Percentiles rank a stretch among this genome's conserved stretches.
Conservation (phyloP, 2,329 filamentous ascomycete genomes). For the Colletotrichum sp. region DNA sequence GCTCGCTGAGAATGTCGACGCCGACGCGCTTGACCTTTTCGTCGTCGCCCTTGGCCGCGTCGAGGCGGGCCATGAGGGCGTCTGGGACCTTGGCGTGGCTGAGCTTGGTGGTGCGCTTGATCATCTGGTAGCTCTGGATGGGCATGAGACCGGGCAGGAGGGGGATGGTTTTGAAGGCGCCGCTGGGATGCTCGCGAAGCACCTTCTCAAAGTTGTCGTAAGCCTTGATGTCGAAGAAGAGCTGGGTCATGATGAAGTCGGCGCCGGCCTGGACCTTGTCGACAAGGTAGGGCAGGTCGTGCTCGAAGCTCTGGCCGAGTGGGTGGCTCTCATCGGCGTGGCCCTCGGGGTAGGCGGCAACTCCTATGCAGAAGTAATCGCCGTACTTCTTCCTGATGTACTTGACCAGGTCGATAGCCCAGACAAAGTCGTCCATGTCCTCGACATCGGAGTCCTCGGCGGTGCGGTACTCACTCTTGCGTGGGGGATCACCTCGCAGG, state of each 20-base stretch:
- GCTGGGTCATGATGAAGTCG: constrained; percentile 98
- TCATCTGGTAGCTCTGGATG: constrained; percentile 95
- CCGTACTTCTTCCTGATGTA: constrained; percentile 88
- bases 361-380: constrained; percentile 95
- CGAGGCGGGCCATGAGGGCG: constrained; percentile 71
- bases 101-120: constrained; percentile 91
- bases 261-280: constrained; percentile 92
- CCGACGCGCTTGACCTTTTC: constrained; percentile 81
- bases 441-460: constrained; percentile 62
- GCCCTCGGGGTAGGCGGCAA: constrained; percentile 93
- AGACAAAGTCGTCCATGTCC: constrained; percentile 80
- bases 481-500: constrained; percentile 86
- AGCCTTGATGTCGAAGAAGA: constrained; percentile 90
- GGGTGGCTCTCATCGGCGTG: constrained; percentile 92
- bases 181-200: constrained; percentile 81
- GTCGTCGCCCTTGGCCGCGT: constrained; percentile 78
- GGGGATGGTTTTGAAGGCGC: constrained; percentile 82
- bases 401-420: constrained; percentile 85
- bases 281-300: constrained; percentile 86
- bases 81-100: constrained; percentile 86
- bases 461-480: constrained; percentile 85
- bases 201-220: constrained; percentile 81
- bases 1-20: constrained; percentile 82
- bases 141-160: constrained; percentile 98
- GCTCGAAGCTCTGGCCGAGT: constrained; percentile 68